A percentile compares a stretch with the other conserved stretches of the same genome.
phyloP scores from a whole-genome alignment of 768 basidiomycete genomes.

The Russula sp. region DNA sequence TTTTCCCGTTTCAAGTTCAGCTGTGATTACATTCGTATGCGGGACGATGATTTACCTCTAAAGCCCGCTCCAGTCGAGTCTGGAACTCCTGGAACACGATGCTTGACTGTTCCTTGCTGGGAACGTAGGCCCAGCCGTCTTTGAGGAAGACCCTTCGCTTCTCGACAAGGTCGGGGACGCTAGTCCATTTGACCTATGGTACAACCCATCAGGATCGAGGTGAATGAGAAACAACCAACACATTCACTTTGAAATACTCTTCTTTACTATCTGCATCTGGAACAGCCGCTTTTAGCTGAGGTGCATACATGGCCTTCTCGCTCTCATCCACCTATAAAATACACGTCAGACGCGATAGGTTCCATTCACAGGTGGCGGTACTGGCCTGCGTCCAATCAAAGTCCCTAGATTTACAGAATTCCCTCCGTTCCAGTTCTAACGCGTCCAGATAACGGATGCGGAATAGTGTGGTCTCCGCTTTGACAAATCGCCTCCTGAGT shows the following conservation, averaged over 20 bases:
- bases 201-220: background rate
- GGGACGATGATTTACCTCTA: slow-evolving; percentile 54
- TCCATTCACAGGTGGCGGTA: slow-evolving; percentile 22
- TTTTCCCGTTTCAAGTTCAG: slow-evolving; percentile 6
- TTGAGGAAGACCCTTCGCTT: slow-evolving; percentile 73
- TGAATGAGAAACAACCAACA: background rate
- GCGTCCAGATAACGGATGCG: slow-evolving; percentile 73
- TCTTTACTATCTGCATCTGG: slow-evolving; percentile 42
- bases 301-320: slow-evolving; percentile 52
- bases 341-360: slow-evolving; percentile 14
- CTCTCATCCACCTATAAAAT: slow-evolving; percentile 49
- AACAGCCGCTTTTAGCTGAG: slow-evolving; percentile 52
- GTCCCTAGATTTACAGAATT: slow-evolving; percentile 62
- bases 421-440: slow-evolving; percentile 51
- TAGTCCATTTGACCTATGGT: slow-evolving; percentile 88
- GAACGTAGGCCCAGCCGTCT: slow-evolving; percentile 87
- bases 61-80: slow-evolving; percentile 60
- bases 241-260: slow-evolving; percentile 69
- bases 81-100: slow-evolving; percentile 88
- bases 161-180: slow-evolving; percentile 89
- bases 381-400: slow-evolving; percentile 65
- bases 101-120: slow-evolving; percentile 69
- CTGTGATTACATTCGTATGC: background rate
- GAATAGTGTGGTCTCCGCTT: slow-evolving; percentile 85
- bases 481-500: slow-evolving; percentile 80